Percentiles rank a stretch among this genome's conserved stretches.
Conservation (phyloP, 805 yeast genomes). For the Clavispora phyllophila region DNA sequence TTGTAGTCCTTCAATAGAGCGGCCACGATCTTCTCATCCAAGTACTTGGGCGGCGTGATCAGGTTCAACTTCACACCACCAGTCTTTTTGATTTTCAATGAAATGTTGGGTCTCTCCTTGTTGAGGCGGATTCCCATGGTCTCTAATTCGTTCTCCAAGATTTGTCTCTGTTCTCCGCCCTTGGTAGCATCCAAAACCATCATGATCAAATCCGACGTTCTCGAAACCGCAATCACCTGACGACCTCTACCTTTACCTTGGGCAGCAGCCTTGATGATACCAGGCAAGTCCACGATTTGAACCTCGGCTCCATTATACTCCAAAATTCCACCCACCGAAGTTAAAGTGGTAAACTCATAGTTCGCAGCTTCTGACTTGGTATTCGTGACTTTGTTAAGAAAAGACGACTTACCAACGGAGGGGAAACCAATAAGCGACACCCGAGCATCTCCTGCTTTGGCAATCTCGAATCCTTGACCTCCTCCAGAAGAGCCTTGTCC, state of each 20-base stretch:
- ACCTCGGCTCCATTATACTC: constrained; percentile 96
- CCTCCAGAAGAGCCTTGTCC: constrained; percentile 66
- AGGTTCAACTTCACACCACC: constrained; percentile 89
- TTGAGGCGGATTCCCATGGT: constrained; percentile 91
- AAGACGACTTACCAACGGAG: constrained; percentile 93
- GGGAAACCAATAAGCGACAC: constrained; percentile 96
- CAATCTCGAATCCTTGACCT: constrained; percentile 90
- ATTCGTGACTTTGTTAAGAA: constrained; percentile 82
- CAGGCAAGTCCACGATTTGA: constrained; percentile 96
- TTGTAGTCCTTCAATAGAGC: constrained; percentile 80
- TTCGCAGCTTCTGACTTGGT: constrained; percentile 94
- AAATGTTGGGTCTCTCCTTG: constrained; percentile 70
- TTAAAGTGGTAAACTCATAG: constrained; percentile 91
- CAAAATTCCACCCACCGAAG: constrained; percentile 94
- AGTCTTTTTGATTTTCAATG: constrained; percentile 71
- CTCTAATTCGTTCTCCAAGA: constrained; percentile 84
- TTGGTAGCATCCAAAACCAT: constrained; percentile 97
- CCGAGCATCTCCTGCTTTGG: constrained; percentile 94
- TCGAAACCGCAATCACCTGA: constrained; percentile 93
- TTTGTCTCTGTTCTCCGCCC: constrained; percentile 80
- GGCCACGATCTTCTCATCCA: constrained; percentile 75
- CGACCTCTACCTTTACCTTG: constrained; percentile 98
- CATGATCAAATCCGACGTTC: constrained; percentile 86
- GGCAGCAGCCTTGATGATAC: constrained; percentile 93
- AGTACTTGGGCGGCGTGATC: constrained; percentile 72